Evolutionary conservation across 1,284 basidiomycete genomes (phyloP), one percentile per base, ranked within the genome.

Genomic region (Dichomitus squalens): DNA sequence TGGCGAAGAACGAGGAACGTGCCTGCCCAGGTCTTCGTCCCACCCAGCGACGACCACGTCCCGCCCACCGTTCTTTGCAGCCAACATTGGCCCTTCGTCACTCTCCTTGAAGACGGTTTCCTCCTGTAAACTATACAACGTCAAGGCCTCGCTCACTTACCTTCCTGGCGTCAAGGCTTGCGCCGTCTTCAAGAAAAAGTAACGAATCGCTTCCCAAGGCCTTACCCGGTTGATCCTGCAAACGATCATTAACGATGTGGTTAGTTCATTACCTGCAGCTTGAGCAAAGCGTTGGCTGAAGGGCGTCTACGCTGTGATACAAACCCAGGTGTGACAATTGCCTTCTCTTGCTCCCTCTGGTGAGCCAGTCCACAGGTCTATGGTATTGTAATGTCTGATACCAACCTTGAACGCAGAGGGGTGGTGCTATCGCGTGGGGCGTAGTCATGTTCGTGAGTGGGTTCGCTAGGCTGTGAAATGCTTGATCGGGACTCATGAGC

Each of bases 381-480:
- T 31, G 5, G 11, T 76, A 52, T 49, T 31, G 7, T 12, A 20
- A 11, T 25, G 8, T 16, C 8, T 40, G n/a, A 7, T 16, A 20
- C 21, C 39, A 33, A 31, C 23, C n/a, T 50, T n/a, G 25, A 40
- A 25, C 36, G 33, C 29, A 88, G 86, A 80, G 85, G 67, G 83
- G 75, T 72, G 89, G 89, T 69, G 87, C 88, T 53, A 91, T 92
- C 65, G 87, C 85, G 43, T 91, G 87, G 88, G 85, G 76, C 61
- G 76, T 85, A 58, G 65, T 86, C 64, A 84, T 92, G 62, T 77
- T 82, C 61, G 87, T 88, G 72, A 65, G 79, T 73, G 51, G 39
- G 29, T 53, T 44, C 4, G 14, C 16, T 36, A 29, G 6, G 8
- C 9, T 18, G 43, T 34, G 23, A 50, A n/a, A 52, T 39, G 9